Evolutionary conservation across 202 grass and related monocot genomes (phyloP).

Genomic region (Tripidium arundinaceum): DNA sequence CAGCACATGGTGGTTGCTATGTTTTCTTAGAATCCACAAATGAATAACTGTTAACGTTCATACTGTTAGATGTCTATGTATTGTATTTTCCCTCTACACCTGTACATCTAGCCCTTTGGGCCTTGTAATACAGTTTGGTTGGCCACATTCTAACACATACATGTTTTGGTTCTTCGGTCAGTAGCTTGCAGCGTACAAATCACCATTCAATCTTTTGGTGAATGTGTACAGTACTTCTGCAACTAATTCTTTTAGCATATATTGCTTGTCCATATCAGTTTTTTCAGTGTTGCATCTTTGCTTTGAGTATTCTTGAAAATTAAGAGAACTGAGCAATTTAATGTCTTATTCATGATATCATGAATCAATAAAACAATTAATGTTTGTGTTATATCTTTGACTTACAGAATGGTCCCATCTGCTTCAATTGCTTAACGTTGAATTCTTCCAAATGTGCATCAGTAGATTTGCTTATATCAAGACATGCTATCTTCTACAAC

Average conservation of each 20-base stretch:
- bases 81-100: background rate
- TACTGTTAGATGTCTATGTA: background rate
- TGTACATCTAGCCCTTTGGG: background rate
- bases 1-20: background rate
- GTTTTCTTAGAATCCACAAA: constrained; percentile 4
- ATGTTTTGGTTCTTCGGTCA: background rate
- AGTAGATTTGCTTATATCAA: constrained; percentile 45
- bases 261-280: background rate
- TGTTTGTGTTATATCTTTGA: constrained; percentile 17
- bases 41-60: background rate
- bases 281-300: constrained; percentile 5
- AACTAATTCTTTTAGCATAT: background rate
- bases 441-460: constrained; percentile 35
- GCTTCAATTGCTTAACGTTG: constrained; percentile 51
- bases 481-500: constrained; percentile 51
- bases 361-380: constrained; percentile 1
- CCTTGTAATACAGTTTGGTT: no score
- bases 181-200: background rate
- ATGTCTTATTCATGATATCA: background rate
- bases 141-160: background rate
- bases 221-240: background rate
- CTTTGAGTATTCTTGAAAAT: background rate
- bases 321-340: background rate
- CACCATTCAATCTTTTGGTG: constrained; percentile 4
- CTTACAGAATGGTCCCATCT: constrained; percentile 46